phyloP scores from a whole-genome alignment of 345 rosid species.

The Geranium rotundifolium region DNA sequence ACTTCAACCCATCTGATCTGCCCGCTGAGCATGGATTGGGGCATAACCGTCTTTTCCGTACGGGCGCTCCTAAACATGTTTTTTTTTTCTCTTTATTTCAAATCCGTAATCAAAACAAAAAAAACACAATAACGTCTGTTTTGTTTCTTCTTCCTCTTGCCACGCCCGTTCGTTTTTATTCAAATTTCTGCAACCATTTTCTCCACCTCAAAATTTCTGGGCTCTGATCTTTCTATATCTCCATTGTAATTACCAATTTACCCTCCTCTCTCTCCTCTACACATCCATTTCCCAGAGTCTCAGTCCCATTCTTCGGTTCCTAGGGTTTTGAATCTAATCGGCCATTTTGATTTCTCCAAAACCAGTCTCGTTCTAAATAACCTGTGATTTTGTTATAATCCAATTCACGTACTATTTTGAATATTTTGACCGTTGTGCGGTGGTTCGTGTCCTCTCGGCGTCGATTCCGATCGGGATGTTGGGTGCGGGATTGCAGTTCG shows the following conservation, averaged over 20 bases:
- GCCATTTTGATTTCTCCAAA: neutral
- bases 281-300: neutral
- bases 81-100: too few relatives aligned
- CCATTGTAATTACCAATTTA: neutral
- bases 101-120: too few relatives aligned
- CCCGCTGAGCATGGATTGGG: too few relatives aligned
- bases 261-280: neutral
- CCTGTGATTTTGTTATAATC: neutral
- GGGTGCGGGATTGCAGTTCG: constrained; percentile 23
- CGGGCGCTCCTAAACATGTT: neutral
- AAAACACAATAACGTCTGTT: too few relatives aligned
- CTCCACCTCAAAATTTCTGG: neutral
- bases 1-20: neutral
- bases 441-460: too few relatives aligned
- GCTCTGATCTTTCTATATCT: too few relatives aligned
- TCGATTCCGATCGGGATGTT: constrained; percentile 9
- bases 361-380: too few relatives aligned
- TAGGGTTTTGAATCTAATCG: neutral
- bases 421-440: too few relatives aligned
- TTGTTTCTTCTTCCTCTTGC: neutral
- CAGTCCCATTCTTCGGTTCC: neutral
- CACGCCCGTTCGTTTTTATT: neutral
- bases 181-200: neutral
- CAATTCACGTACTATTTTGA: too few relatives aligned
- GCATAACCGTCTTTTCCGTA: neutral